These are phyloP conservation scores for Coniferiporia sulphurascens DNA, from an alignment of 1,284 basidiomycete species.

Conservation along the genomic window DNA sequence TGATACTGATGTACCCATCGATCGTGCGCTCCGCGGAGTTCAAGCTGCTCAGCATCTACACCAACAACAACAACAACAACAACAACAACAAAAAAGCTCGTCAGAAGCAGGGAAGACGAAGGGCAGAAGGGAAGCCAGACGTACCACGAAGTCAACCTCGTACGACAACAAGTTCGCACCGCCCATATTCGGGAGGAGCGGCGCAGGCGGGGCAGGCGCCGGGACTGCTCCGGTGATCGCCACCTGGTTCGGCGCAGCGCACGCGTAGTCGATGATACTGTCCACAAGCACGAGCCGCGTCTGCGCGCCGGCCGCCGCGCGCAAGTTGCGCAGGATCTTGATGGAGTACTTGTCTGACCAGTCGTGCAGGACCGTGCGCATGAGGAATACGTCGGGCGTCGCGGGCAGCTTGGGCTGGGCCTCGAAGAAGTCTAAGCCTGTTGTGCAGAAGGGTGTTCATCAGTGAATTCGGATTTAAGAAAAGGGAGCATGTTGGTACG, in stretches of 20 bases:
- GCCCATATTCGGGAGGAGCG: slow-evolving; percentile 19
- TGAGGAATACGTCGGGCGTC: slow-evolving; percentile 23
- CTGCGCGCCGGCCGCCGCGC: slow-evolving; percentile 21
- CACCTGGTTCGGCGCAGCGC: slow-evolving; percentile 4
- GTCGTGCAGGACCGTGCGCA: slow-evolving; percentile 26
- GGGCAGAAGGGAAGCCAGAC: not conserved
- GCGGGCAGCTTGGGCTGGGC: slow-evolving; percentile 16
- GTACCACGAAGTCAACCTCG: slow-evolving; percentile 17
- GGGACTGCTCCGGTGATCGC: not conserved
- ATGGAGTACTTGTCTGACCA: slow-evolving; percentile 22
- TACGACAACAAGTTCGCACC: slow-evolving; percentile 15
- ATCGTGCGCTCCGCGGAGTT: slow-evolving; percentile 6
- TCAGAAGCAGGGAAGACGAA: not conserved
- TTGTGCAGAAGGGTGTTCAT: not conserved
- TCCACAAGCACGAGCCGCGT: slow-evolving; percentile 29
- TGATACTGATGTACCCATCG: not conserved
- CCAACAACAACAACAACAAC: not conserved
- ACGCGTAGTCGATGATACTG: slow-evolving; percentile 21
- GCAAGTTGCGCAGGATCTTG: slow-evolving; percentile 26
- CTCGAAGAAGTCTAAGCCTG: slow-evolving; percentile 14
- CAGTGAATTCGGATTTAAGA: not conserved
- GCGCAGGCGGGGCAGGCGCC: slow-evolving; percentile 4
- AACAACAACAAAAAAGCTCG: not conserved
- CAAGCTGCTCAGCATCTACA: not conserved
- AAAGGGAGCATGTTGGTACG: not conserved